These are phyloP conservation scores for Neoboletus brunneissimus DNA, from an alignment of 768 basidiomycete genomes.

Conservation along the genomic window DNA sequence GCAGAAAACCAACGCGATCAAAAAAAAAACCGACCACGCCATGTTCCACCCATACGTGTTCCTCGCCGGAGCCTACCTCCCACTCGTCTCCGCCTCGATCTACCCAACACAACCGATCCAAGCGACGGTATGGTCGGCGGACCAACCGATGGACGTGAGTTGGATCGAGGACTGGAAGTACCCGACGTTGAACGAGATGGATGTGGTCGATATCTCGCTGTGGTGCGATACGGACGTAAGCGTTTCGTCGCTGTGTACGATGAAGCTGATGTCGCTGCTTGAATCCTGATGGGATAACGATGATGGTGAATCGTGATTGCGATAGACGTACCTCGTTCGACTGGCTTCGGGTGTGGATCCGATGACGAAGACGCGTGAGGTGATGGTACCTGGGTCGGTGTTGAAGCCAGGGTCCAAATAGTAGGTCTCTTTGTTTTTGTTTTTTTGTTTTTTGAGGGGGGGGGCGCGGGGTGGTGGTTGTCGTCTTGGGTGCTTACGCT, in stretches of 20 bases:
- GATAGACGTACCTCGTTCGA: slow-evolving; percentile 37
- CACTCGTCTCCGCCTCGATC: slow-evolving; percentile 34
- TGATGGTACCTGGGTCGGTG: slow-evolving; percentile 32
- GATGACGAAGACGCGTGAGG: slow-evolving; percentile 12
- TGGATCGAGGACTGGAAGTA: slow-evolving; percentile 50
- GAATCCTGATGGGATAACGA: background rate
- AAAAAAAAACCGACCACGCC: background rate
- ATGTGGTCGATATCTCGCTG: slow-evolving; percentile 45
- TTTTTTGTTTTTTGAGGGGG: background rate
- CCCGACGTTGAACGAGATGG: slow-evolving; percentile 44
- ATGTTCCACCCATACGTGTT: slow-evolving; percentile 7
- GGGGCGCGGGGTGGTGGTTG: background rate
- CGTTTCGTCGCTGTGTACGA: background rate
- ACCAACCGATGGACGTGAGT: slow-evolving; percentile 38
- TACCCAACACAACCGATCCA: slow-evolving; percentile 52
- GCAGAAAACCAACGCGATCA: background rate
- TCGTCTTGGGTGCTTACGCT: background rate
- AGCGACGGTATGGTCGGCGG: slow-evolving; percentile 44
- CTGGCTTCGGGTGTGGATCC: slow-evolving; percentile 48
- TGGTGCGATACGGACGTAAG: slow-evolving; percentile 43
- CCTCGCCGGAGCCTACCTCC: slow-evolving; percentile 6
- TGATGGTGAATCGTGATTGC: slow-evolving; percentile 4
- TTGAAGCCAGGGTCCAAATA: slow-evolving; percentile 29
- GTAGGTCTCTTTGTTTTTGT: slow-evolving; percentile 23
- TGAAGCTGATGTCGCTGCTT: background rate